Conservation (phyloP, 306 rosid species). For the Lagenaria siceraria region DNA sequence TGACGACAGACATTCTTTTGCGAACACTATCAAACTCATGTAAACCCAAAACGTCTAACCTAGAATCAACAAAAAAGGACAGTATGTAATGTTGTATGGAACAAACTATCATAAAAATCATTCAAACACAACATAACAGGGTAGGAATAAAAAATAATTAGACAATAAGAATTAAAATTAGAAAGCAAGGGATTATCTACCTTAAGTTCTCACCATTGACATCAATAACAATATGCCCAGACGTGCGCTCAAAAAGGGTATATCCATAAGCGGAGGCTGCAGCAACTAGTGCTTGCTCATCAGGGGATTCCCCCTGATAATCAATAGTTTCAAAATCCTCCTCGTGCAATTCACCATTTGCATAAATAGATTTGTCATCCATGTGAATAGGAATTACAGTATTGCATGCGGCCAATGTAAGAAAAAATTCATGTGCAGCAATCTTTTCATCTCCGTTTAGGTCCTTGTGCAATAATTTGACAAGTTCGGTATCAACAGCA, state of each 20-base stretch:
- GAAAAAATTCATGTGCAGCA: conserved; percentile 81
- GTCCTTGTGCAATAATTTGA: conserved; percentile 39
- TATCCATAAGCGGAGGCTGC: conserved; percentile 94
- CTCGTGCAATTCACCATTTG: conserved; percentile 30
- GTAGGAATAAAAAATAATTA: neutral
- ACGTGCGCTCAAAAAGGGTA: conserved; percentile 91
- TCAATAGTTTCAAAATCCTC: conserved; percentile 30
- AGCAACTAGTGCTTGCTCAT: conserved; percentile 91
- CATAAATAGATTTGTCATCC: conserved; percentile 21
- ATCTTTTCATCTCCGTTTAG: conserved; percentile 40
- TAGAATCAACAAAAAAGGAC: conserved; percentile 22
- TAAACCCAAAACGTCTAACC: conserved; percentile 93
- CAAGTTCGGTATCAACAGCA: conserved; percentile 50
- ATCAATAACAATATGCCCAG: conserved; percentile 88
- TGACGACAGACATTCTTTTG: conserved; percentile 92
- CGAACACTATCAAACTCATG: conserved; percentile 97
- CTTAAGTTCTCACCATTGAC: conserved; percentile 90
- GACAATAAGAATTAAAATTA: conserved; percentile 9
- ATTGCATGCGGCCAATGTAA: conserved; percentile 92
- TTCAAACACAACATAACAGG: neutral
- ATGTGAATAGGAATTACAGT: conserved; percentile 72
- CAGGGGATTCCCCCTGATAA: conserved; percentile 99
- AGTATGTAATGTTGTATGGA: neutral
- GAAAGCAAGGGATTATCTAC: conserved; percentile 42
- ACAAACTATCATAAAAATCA: neutral